Conservation (phyloP, 768 basidiomycete genomes). For the Termitomyces sp. region DNA sequence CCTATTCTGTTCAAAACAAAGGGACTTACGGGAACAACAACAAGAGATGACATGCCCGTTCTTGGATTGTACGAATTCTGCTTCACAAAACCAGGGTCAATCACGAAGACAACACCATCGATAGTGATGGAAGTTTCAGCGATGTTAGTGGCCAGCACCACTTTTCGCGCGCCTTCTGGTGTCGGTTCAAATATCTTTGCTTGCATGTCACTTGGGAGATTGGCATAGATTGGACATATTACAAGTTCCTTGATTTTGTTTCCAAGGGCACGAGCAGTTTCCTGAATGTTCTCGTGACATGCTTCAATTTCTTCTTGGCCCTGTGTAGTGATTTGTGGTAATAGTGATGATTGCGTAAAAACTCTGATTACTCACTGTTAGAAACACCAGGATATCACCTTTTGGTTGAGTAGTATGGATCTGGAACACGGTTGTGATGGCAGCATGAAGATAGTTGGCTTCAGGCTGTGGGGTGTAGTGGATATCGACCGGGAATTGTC, state of each 20-base stretch:
- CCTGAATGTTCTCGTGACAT: slow-evolving; percentile 91
- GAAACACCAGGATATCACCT: slow-evolving; percentile 95
- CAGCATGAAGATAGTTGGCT: slow-evolving; percentile 97
- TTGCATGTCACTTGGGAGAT: slow-evolving; percentile 99
- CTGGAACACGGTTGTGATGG: slow-evolving; percentile 98
- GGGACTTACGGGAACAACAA: slow-evolving; percentile 86
- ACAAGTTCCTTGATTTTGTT: slow-evolving; percentile 95
- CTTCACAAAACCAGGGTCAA: slow-evolving; percentile 99
- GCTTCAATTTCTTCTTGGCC: slow-evolving; percentile 99
- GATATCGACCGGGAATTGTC: slow-evolving; percentile 95
- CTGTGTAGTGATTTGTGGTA: slow-evolving; percentile 27
- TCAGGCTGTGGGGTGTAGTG: slow-evolving; percentile 99
- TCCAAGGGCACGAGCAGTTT: slow-evolving; percentile 90
- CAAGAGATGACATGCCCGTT: slow-evolving; percentile 96
- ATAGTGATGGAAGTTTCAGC: slow-evolving; percentile 99
- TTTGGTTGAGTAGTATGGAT: slow-evolving; percentile 98
- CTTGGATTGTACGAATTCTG: slow-evolving; percentile 98
- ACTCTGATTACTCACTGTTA: slow-evolving; percentile 56
- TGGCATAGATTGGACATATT: slow-evolving; percentile 97
- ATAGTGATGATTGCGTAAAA: neutral
- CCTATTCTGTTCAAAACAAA: neutral
- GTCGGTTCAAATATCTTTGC: slow-evolving; percentile 99
- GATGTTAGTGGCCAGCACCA: slow-evolving; percentile 97
- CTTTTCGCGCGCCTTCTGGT: slow-evolving; percentile 92
- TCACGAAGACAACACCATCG: slow-evolving; percentile 98